A percentile compares a stretch with the other conserved stretches of the same genome.
These are phyloP conservation scores for Pichia phayaonensis DNA, from an alignment of 805 yeast species.

Conservation along the genomic window DNA sequence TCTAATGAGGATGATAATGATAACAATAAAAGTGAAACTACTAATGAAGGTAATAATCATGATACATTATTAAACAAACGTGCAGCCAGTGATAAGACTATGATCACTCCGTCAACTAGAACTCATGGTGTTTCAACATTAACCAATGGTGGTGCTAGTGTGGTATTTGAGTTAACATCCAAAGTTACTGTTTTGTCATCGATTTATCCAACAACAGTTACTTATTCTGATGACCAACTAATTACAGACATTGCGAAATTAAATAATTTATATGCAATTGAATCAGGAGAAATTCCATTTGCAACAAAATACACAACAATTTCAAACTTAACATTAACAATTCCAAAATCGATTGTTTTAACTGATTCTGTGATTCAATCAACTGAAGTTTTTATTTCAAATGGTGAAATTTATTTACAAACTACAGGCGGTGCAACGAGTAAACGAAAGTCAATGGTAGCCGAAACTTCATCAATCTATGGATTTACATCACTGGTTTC, in stretches of 20 bases:
- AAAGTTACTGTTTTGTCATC: not conserved
- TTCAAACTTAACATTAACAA: slow-evolving; percentile 23
- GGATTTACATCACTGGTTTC: slow-evolving; percentile 11
- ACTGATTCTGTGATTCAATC: slow-evolving; percentile 12
- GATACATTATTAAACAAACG: not conserved
- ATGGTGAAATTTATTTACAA: slow-evolving; percentile 24
- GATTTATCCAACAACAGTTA: not conserved
- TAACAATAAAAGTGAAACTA: not conserved
- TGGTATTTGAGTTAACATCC: not conserved
- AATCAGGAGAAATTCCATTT: slow-evolving; percentile 27
- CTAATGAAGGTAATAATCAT: not conserved
- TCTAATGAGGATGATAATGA: no score
- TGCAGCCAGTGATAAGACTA: not conserved
- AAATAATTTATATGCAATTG: slow-evolving; percentile 14
- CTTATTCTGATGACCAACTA: not conserved
- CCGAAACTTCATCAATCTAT: slow-evolving; percentile 7
- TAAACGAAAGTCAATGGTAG: not conserved
- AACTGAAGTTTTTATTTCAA: slow-evolving; percentile 19
- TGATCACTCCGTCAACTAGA: not conserved
- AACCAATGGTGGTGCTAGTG: not conserved
- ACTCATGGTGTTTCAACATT: not conserved
- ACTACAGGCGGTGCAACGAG: not conserved
- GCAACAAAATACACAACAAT: slow-evolving; percentile 21
- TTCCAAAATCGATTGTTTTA: slow-evolving; percentile 13
- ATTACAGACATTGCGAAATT: slow-evolving; percentile 1